Conservation (phyloP, 805 yeast genomes). For the Yarrowia osloensis region DNA sequence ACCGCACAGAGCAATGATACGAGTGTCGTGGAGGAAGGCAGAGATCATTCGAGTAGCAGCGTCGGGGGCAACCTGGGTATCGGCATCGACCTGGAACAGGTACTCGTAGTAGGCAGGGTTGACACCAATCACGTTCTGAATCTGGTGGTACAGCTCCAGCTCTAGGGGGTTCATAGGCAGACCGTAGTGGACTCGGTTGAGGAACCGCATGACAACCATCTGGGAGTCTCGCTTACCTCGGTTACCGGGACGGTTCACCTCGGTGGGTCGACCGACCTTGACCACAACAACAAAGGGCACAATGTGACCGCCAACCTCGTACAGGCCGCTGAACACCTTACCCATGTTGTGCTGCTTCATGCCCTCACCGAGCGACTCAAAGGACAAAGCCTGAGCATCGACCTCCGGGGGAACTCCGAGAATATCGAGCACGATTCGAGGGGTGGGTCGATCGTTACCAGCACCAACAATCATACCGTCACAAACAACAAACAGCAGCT, state of each 20-base stretch:
- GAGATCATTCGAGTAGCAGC: conserved; percentile 58
- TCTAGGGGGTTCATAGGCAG: conserved; percentile 62
- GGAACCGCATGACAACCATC: conserved; percentile 59
- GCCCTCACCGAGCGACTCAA: conserved; percentile 63
- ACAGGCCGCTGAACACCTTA: conserved; percentile 60
- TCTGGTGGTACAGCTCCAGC: conserved; percentile 54
- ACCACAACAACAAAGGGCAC: conserved; percentile 59
- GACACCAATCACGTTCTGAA: conserved; percentile 60
- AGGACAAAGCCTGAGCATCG: conserved; percentile 55
- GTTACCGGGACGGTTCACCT: conserved; percentile 60
- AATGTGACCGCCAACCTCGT: conserved; percentile 57
- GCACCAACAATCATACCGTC: conserved; percentile 66
- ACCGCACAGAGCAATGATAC: conserved; percentile 62
- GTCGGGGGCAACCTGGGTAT: conserved; percentile 58
- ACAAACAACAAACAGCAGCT: conserved; percentile 57
- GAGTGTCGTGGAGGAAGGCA: conserved; percentile 56
- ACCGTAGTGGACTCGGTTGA: conserved; percentile 61
- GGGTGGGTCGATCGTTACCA: conserved; percentile 60
- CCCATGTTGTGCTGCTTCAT: conserved; percentile 64
- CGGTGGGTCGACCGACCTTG: conserved; percentile 63
- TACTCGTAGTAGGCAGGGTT: conserved; percentile 59
- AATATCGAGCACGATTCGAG: conserved; percentile 58
- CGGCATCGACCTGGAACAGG: conserved; percentile 64
- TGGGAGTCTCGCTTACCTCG: conserved; percentile 69
- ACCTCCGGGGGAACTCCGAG: conserved; percentile 54